Base-by-base conservation (phyloP, 768 basidiomycete species). In the Boletus reticulatus region DNA sequence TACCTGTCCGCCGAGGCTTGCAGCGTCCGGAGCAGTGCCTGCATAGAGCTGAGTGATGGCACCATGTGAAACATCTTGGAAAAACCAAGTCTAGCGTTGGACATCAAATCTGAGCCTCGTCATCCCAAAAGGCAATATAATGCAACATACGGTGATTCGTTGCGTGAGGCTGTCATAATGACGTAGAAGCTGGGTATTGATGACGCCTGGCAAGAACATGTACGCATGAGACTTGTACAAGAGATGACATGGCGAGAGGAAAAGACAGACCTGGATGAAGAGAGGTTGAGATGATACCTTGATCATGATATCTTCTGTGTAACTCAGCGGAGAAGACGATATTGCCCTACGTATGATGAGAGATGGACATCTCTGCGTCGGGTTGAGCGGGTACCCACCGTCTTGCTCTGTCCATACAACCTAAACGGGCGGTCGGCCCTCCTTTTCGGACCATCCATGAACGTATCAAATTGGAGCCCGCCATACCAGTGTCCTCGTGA, bases 291-390 rank as follows among this genome's bases (percentile, higher is more conserved):
- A 83, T 64, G 50, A 84, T 76, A 24, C 75, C 76, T 58, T 78
- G 62, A 42, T 76, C 76, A 2, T 66, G 75, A 58, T 78, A 78
- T 52, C 78, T 67, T 48, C 78, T 63, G 20, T 76, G 75, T 13
- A 83, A 65, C 59, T 82, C 83, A 39, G 71, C 65, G 3, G 79
- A 67, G 20, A 76, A 70, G 5, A 81, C 64, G 6, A 79, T 67
- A 39, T 77, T 77, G 4, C 72, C 81, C 79, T 80, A 44, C 6
- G 17, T 16, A 44, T 14, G 17, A 36, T 50, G 29, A 41, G 43
- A 31, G 13, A 34, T 32, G 22, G 24, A 32, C 8, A 13, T 32
- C 24, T 22, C 34, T 9, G 29, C 36, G 8, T 37, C 11, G 19
- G 14, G 29, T 20, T 12, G 13, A 19, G 10, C 4, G 39, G 32